These are phyloP conservation scores for Acanthamoeba divionensis DNA, from an alignment of 208 protist species.

Conservation along the genomic window DNA sequence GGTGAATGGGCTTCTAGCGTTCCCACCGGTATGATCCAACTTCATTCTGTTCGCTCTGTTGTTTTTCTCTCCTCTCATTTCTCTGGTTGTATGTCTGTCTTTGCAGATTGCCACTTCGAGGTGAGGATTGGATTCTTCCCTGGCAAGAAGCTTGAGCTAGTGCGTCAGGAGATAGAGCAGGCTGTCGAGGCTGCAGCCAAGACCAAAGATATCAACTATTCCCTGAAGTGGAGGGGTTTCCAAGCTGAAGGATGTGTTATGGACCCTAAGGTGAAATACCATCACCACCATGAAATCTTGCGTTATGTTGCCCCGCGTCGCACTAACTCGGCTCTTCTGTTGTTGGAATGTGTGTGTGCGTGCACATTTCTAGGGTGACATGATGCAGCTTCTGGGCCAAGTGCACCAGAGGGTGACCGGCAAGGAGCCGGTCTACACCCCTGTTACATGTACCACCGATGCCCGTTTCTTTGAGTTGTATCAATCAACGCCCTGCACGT, in stretches of 20 bases:
- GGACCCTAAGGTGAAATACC: neutral
- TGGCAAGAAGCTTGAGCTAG: slow-evolving; percentile 33
- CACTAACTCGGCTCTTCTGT: neutral
- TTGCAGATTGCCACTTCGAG: slow-evolving; percentile 61
- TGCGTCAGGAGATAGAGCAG: slow-evolving; percentile 24
- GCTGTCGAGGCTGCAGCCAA: slow-evolving; percentile 52
- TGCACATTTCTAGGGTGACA: neutral
- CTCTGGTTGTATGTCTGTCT: neutral
- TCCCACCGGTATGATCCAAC: slow-evolving; percentile 45
- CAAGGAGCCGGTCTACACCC: slow-evolving; percentile 54
- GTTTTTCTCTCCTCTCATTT: no score
- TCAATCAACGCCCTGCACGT: slow-evolving; percentile 64
- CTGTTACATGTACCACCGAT: slow-evolving; percentile 72
- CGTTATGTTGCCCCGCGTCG: neutral
- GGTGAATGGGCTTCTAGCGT: slow-evolving; percentile 71
- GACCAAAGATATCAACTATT: slow-evolving; percentile 51
- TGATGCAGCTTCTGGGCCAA: slow-evolving; percentile 56
- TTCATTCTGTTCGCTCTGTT: no score
- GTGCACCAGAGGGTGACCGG: slow-evolving; percentile 53
- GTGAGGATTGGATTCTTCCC: slow-evolving; percentile 65
- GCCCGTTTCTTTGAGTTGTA: slow-evolving; percentile 68
- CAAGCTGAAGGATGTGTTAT: slow-evolving; percentile 68
- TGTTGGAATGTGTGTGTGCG: neutral
- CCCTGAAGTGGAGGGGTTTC: slow-evolving; percentile 68
- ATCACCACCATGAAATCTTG: no score